Conservation (phyloP, 2,329 filamentous ascomycete species). For the Cladosporium sp. region DNA sequence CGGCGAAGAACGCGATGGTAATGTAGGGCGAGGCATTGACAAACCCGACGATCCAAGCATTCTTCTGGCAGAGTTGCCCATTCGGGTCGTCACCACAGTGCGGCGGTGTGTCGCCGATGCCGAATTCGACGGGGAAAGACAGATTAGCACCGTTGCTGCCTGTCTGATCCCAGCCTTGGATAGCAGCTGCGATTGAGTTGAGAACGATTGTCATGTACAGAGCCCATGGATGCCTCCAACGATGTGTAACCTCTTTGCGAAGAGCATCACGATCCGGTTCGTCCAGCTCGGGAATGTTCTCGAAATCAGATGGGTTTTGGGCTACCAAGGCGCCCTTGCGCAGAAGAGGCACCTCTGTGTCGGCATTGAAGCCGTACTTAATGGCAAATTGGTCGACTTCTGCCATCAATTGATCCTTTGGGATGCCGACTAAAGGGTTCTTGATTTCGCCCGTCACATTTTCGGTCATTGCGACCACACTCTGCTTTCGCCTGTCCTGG, state of each 20-base stretch:
- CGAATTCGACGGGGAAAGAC: constrained; percentile 52
- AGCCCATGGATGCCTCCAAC: constrained; percentile 56
- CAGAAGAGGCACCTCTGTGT: constrained; percentile 44
- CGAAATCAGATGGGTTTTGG: constrained; percentile 58
- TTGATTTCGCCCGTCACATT: constrained; percentile 38
- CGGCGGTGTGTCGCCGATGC: constrained; percentile 34
- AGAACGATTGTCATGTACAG: constrained; percentile 61
- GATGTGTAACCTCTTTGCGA: constrained; percentile 52
- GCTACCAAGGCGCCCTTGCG: constrained; percentile 67
- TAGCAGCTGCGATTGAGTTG: constrained; percentile 64
- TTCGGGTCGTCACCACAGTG: constrained; percentile 2
- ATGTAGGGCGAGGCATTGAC: constrained; percentile 54
- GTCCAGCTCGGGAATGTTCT: constrained; percentile 55
- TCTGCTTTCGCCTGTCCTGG: constrained; percentile 11
- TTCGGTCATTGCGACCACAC: constrained; percentile 13
- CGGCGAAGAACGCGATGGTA: constrained; percentile 24
- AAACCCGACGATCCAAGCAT: constrained; percentile 56
- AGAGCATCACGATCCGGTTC: constrained; percentile 55
- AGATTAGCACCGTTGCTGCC: constrained; percentile 48
- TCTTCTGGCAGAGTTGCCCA: constrained; percentile 19
- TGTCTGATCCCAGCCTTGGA: constrained; percentile 54
- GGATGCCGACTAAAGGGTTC: constrained; percentile 52
- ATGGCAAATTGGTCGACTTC: constrained; percentile 58
- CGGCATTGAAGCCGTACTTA: constrained; percentile 47
- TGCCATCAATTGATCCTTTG: constrained; percentile 44